Evolutionary conservation across 805 yeast species (phyloP).

Genomic region (Candida gorgasii): DNA sequence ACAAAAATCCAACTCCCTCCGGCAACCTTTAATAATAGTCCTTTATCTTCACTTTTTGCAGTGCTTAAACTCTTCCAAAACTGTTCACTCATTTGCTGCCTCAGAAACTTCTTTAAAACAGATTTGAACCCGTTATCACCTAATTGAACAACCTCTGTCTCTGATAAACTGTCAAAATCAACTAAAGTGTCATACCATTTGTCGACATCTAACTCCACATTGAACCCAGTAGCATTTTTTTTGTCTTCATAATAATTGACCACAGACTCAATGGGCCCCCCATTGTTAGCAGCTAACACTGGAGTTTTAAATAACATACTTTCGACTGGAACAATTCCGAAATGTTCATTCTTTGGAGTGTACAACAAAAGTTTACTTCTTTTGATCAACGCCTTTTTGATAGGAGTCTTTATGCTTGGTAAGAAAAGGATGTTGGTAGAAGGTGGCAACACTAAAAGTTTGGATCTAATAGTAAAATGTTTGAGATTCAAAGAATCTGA

Average conservation of each 20-base stretch:
- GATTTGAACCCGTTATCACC: conserved; percentile 39
- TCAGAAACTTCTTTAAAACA: conserved; percentile 42
- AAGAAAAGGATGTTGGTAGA: conserved; percentile 62
- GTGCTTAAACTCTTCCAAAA: conserved; percentile 22
- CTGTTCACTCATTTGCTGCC: conserved; percentile 44
- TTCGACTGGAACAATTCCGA: conserved; percentile 96
- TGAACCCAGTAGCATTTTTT: conserved; percentile 62
- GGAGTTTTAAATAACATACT: conserved; percentile 85
- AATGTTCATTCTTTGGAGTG: conserved; percentile 92
- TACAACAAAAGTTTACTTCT: conserved; percentile 66
- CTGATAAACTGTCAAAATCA: conserved; percentile 28
- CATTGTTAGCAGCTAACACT: conserved; percentile 82
- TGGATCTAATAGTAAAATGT: conserved; percentile 46
- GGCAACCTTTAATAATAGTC: conserved; percentile 11
- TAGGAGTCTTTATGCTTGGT: conserved; percentile 71
- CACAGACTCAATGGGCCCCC: conserved; percentile 90
- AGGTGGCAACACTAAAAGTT: conserved; percentile 34
- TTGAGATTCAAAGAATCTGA: conserved; percentile 48
- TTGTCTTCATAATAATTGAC: conserved; percentile 32
- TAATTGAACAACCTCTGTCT: conserved; percentile 20
- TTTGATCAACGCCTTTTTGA: conserved; percentile 63
- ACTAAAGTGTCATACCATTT: conserved; percentile 58
- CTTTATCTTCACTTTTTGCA: conserved; percentile 13
- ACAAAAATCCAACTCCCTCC: neutral
- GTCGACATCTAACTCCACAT: conserved; percentile 46